Evolutionary conservation across 2,329 filamentous ascomycete species (phyloP).

Genomic region (Sclerotinia borealis): DNA sequence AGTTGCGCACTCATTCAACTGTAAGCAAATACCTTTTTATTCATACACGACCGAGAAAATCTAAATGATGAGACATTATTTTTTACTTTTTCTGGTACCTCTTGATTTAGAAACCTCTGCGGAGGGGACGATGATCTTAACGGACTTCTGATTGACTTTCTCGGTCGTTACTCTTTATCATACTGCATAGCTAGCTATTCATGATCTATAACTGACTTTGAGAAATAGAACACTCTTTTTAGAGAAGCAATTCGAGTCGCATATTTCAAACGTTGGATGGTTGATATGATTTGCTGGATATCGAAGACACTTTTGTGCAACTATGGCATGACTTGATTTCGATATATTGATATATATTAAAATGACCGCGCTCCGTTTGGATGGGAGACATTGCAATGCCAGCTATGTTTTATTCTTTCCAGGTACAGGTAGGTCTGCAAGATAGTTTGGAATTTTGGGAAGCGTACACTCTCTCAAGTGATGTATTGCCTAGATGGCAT

Average conservation of each 20-base stretch:
- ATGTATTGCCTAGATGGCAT: background rate
- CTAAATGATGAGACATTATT: constrained; percentile 66
- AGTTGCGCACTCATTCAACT: background rate
- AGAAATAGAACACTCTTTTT: background rate
- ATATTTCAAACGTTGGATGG: background rate
- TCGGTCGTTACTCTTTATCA: background rate
- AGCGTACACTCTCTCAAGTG: background rate
- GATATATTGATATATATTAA: too few species aligned
- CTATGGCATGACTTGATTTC: background rate
- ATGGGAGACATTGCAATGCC: background rate
- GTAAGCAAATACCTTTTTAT: background rate
- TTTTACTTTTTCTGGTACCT: constrained; percentile 87
- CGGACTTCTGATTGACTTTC: constrained; percentile 66
- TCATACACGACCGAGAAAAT: constrained; percentile 8
- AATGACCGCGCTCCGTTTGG: too few species aligned
- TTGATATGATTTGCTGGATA: background rate
- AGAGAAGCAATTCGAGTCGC: background rate
- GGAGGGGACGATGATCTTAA: constrained; percentile 67
- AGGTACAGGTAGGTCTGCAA: background rate
- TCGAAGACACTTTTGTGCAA: background rate
- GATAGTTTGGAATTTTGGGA: background rate
- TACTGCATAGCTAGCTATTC: background rate
- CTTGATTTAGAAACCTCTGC: constrained; percentile 74
- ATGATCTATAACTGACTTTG: background rate
- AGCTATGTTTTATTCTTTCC: too few species aligned